These are phyloP conservation scores for Vachellia pachyceras DNA, from an alignment of 306 rosid species.

Conservation along the genomic window DNA sequence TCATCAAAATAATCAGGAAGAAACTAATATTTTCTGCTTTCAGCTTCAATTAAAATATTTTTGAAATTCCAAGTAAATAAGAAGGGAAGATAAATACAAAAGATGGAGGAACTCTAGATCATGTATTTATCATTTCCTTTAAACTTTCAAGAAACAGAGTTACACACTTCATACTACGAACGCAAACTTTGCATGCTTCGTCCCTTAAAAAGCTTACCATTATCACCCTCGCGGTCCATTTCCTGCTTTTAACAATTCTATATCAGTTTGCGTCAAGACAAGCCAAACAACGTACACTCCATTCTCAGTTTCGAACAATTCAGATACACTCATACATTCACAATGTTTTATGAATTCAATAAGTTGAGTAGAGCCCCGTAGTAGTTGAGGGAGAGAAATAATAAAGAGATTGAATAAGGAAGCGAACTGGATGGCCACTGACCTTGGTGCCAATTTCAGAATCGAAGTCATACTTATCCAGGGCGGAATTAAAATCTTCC, in stretches of 20 bases:
- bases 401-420: background rate
- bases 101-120: background rate
- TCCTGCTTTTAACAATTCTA: background rate
- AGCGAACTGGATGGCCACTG: background rate
- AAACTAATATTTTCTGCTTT: conserved; percentile 14
- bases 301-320: background rate
- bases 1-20: conserved; percentile 12
- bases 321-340: background rate
- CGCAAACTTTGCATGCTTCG: background rate
- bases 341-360: background rate
- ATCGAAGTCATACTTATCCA: conserved; percentile 71
- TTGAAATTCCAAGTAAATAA: conserved; percentile 1
- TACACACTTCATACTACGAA: background rate
- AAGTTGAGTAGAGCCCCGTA: background rate
- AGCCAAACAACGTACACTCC: background rate
- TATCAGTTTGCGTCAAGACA: background rate
- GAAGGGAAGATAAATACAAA: conserved; percentile 1
- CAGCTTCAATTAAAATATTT: conserved; percentile 1
- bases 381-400: background rate
- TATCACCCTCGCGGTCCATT: background rate
- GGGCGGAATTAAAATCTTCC: conserved; percentile 60
- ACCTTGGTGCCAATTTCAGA: conserved; percentile 85
- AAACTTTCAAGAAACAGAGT: background rate
- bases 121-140: background rate
- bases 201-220: background rate